Evolutionary conservation across 805 yeast species (phyloP).

Genomic region (Pichia nakasei): DNA sequence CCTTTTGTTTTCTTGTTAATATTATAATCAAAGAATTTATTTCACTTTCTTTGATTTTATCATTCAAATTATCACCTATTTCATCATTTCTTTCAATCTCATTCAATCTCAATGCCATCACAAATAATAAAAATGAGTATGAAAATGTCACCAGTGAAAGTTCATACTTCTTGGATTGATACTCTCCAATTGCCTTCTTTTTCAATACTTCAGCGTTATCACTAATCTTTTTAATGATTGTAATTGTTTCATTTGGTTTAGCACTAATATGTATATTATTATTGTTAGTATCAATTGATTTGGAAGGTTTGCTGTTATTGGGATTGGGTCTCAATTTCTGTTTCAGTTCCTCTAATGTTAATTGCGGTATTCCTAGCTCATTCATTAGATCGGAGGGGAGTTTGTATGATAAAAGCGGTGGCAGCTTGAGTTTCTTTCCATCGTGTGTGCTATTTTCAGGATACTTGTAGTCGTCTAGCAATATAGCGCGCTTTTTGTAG

Average conservation of each 20-base stretch:
- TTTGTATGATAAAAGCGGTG: constrained; percentile 14
- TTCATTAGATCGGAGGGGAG: constrained; percentile 13
- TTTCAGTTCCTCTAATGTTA: constrained; percentile 13
- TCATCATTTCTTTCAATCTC: constrained; percentile 8
- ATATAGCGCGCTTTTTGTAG: background rate
- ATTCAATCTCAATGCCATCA: constrained; percentile 18
- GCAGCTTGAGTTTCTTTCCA: constrained; percentile 10
- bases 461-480: background rate
- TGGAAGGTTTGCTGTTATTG: background rate
- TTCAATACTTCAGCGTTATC: constrained; percentile 14
- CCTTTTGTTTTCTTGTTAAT: constrained; percentile 9
- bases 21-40: constrained; percentile 11
- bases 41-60: constrained; percentile 5
- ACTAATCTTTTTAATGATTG: constrained; percentile 5
- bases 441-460: background rate
- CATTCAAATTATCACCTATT: background rate
- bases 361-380: constrained; percentile 12
- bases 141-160: constrained; percentile 16
- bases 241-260: background rate
- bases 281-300: background rate
- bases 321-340: no score
- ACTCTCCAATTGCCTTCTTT: constrained; percentile 8
- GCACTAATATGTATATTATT: background rate
- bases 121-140: constrained; percentile 20
- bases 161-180: constrained; percentile 7